Percentiles rank a stretch among this genome's conserved stretches.
Conservation (phyloP, 768 basidiomycete genomes). For the Hygrophorus pudorinus region DNA sequence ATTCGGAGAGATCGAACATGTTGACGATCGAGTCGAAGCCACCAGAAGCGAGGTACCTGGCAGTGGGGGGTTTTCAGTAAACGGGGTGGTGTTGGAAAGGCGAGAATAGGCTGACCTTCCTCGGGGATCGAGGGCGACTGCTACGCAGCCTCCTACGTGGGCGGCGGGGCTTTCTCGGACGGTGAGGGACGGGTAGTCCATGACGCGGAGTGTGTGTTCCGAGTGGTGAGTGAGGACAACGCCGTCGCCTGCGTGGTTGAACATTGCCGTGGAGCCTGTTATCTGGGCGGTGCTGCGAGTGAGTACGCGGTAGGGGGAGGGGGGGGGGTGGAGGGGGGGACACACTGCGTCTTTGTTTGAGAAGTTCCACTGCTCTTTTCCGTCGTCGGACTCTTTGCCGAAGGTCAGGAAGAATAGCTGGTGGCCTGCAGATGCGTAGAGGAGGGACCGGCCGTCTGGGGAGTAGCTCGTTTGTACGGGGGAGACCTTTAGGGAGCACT, state of each 20-base stretch:
- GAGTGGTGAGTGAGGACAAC: conserved; percentile 56
- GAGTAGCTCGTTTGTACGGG: conserved; percentile 63
- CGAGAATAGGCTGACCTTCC: conserved; percentile 37
- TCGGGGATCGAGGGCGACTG: conserved; percentile 71
- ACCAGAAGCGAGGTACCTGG: conserved; percentile 71
- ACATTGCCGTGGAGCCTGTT: conserved; percentile 57
- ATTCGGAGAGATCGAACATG: conserved; percentile 69
- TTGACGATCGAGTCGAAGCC: conserved; percentile 79
- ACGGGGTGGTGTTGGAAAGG: background rate
- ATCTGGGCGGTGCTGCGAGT: conserved; percentile 21
- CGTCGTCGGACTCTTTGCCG: conserved; percentile 41
- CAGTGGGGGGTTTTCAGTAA: conserved; percentile 5
- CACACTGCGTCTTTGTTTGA: conserved; percentile 41
- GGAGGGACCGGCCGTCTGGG: conserved; percentile 57
- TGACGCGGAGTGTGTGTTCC: conserved; percentile 54
- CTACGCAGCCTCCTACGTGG: conserved; percentile 73
- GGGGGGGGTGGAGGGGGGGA: conserved; percentile 1
- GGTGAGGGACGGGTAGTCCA: conserved; percentile 57
- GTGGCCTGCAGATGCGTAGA: conserved; percentile 53
- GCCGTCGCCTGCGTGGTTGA: conserved; percentile 68
- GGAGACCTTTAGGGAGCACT: conserved; percentile 43
- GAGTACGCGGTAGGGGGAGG: no score
- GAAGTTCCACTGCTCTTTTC: conserved; percentile 36
- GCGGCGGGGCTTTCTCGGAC: conserved; percentile 56
- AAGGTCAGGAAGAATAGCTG: conserved; percentile 53